Evolutionary conservation across 441 rosid species (phyloP), one percentile per base, ranked within the genome.

Genomic region (Populus hybrid): DNA sequence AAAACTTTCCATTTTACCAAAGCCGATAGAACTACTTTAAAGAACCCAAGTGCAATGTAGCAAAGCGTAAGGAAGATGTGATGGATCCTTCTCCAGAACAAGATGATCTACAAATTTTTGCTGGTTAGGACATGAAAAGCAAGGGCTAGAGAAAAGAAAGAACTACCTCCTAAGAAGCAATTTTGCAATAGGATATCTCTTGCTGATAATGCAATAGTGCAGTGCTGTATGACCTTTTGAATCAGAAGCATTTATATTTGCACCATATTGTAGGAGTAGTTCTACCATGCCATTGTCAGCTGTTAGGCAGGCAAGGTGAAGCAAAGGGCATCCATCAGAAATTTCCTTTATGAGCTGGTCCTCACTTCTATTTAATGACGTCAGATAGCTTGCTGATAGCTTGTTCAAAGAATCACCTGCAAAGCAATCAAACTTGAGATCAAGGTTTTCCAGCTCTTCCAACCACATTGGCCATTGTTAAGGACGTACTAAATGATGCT

Each of bases 261-360:
- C 98, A 9, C 98, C 98, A 81, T 96, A 92, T 78, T 94, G 98
- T 66, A 94, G 88, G 67, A 96, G 90, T 21, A 96, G 89, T 83
- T 96, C 98, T 21, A 91, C 89, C 98, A 94, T 92, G 80, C 94
- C 96, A 26, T 91, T 85, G 80, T 94, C 98, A 30, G 97, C 90
- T 81, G 85, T 84, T 80, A 91, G 86, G 85, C 98, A 96, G 73
- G 99, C 98, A 9, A 91, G 93, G 84, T 96, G 99, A 86, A 96
- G 98, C 79, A 96, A 83, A 35, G 96, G 89, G 81, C 94, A 92
- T 28, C 91, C 89, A 63, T 85, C 88, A 65, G 87, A 81, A 76
- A 82, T 78, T 40, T 91, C 93, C 69, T 88, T 86, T 78, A 82
- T 72, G 68, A 80, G 75, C 70, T 76, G 85, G 82, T 85, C 86